Evolutionary conservation across 2,329 filamentous ascomycete species (phyloP), one percentile per base, ranked within the genome.

Genomic region (Amauroascus niger): DNA sequence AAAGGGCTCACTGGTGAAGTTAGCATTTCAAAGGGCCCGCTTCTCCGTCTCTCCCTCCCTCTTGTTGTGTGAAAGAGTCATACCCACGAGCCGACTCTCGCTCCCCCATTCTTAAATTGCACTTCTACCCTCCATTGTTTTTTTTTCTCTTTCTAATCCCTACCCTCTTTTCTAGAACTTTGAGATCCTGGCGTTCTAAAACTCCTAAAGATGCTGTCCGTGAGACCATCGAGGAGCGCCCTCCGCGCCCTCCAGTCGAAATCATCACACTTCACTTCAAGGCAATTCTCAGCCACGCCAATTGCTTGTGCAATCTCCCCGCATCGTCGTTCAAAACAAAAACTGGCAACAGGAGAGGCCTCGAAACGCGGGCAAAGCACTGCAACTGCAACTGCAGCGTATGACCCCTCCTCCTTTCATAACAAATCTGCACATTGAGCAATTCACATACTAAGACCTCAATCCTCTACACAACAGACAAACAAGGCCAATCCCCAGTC

Each of bases 401-500:
- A 74, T 67, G 81, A 8, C 44, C 9, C 4, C 20, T 51, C 47
- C 33, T 35, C 20, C 52, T 6, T 22, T 40, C 20, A n/a, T 22
- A 28, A 3, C 14, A n/a, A 54, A 22, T 47, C 49, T 41, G n/a
- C 33, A 11, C 22, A 26, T 26, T 26, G 16, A 41, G 16, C 35
- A 20, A 37, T 49, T 35, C 7, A 40, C 28, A 8, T 58, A 48
- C 60, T 57, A 60, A 63, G 57, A 55, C 52, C 30, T 26, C 56
- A 28, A 18, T 33, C 49, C 40, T 39, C 16, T 44, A 6, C 6
- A 30, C 39, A 54, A 39, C 63, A 83, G 79, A 60, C 74, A 78
- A 62, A 66, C 73, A 39, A 78, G 84, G 69, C 75, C 80, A 57
- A 72, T 73, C 32, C 84, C 86, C 6, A 82, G 81, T 64, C 79